Conservation (phyloP, 768 basidiomycete species). For the Candolleomyces eurysporus region DNA sequence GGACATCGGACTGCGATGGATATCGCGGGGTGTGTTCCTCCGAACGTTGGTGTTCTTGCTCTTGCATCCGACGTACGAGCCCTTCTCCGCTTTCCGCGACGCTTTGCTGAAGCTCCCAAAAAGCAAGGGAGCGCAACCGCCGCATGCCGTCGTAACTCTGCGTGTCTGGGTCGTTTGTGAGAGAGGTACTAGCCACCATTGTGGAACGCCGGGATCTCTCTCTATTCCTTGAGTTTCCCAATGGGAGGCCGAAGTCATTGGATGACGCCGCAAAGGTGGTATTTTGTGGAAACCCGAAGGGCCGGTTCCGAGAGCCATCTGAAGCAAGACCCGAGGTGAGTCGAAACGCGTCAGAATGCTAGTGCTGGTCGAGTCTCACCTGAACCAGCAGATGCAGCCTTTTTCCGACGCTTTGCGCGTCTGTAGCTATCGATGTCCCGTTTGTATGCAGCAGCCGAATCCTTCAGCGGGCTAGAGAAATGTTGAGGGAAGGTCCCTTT, state of each 20-base stretch:
- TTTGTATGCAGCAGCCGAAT: constrained; percentile 31
- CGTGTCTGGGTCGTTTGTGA: constrained; percentile 9
- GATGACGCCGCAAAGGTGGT: constrained; percentile 43
- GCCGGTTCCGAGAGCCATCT: constrained; percentile 9
- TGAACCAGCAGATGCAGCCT: constrained; percentile 40
- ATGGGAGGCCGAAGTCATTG: constrained; percentile 39
- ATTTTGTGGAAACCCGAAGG: constrained; percentile 15
- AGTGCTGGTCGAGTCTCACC: neutral
- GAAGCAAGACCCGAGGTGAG: neutral
- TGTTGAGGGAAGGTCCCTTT: constrained; percentile 51
- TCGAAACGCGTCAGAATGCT: neutral
- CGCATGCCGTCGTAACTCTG: constrained; percentile 14
- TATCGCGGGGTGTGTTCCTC: constrained; percentile 26
- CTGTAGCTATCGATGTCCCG: constrained; percentile 55
- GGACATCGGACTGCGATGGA: constrained; percentile 27
- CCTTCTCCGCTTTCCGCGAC: constrained; percentile 65
- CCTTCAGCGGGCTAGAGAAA: constrained; percentile 25
- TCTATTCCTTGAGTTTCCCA: neutral
- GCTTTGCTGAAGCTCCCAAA: constrained; percentile 62
- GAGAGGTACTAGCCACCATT: neutral
- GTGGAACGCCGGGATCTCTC: neutral
- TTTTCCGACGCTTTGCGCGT: constrained; percentile 52
- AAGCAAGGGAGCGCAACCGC: constrained; percentile 59
- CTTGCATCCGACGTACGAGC: constrained; percentile 69
- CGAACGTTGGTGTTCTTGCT: constrained; percentile 58